Conservation (phyloP, 2,329 filamentous ascomycete species). For the Amphichorda felina region DNA sequence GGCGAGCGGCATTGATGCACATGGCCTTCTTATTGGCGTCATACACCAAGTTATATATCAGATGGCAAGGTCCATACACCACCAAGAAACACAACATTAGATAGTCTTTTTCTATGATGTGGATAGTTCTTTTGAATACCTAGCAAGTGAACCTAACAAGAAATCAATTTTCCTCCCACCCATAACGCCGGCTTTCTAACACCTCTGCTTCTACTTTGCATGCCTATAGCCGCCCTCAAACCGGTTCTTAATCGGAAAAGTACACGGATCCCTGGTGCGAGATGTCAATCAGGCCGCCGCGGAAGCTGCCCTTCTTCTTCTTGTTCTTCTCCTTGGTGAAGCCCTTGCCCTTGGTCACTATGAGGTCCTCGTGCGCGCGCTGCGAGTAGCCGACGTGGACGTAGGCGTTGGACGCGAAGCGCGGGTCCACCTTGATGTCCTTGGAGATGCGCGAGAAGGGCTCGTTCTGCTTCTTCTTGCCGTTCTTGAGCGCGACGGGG, state of each 20-base stretch:
- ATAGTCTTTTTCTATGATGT: too few species aligned
- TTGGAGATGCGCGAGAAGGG: slow-evolving; percentile 70
- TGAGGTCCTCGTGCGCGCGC: slow-evolving; percentile 75
- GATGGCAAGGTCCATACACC: too few species aligned
- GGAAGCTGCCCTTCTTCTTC: slow-evolving; percentile 84
- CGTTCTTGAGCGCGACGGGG: slow-evolving; percentile 29
- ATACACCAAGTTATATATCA: too few species aligned
- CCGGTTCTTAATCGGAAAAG: slow-evolving; percentile 79
- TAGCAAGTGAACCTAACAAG: too few species aligned
- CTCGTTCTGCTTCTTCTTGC: slow-evolving; percentile 43
- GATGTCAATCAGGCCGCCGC: slow-evolving; percentile 80
- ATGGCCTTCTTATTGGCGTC: too few species aligned
- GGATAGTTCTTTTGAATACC: too few species aligned
- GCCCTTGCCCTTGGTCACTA: slow-evolving; percentile 85
- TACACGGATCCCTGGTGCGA: slow-evolving; percentile 75
- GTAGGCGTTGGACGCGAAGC: slow-evolving; percentile 69
- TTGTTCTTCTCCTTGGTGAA: slow-evolving; percentile 99
- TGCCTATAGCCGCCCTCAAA: too few species aligned
- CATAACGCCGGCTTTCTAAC: too few species aligned
- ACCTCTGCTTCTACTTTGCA: too few species aligned
- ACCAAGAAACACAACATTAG: too few species aligned
- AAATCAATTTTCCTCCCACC: too few species aligned
- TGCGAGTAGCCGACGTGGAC: slow-evolving; percentile 80
- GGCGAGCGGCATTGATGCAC: too few species aligned
- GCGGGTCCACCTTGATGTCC: slow-evolving; percentile 55